A percentile compares a stretch with the other conserved stretches of the same genome.
phyloP scores from a whole-genome alignment of 441 rosid species.

The Corymbia calophylla region DNA sequence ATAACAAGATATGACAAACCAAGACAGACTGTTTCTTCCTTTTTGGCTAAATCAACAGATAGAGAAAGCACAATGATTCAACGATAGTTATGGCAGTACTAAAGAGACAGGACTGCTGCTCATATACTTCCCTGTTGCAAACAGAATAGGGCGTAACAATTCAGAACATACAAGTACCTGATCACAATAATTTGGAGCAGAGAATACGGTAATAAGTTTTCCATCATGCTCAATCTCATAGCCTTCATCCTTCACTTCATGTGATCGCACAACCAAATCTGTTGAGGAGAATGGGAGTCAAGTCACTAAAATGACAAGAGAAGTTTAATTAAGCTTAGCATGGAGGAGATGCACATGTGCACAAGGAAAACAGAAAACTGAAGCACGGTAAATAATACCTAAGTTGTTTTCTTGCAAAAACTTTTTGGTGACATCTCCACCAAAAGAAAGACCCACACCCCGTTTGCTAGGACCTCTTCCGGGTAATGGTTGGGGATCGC shows the following conservation, averaged over 20 bases:
- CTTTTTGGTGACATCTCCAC: constrained; percentile 82
- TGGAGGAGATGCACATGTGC: neutral
- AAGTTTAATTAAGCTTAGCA: neutral
- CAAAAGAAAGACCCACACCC: constrained; percentile 96
- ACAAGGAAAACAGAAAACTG: neutral
- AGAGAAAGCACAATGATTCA: neutral
- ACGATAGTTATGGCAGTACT: neutral
- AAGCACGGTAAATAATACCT: constrained; percentile 25
- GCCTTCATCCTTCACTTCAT: constrained; percentile 98
- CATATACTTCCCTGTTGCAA: neutral
- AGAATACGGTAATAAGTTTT: constrained; percentile 91
- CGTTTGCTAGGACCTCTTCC: constrained; percentile 99
- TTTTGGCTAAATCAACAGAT: neutral
- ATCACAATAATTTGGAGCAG: constrained; percentile 99
- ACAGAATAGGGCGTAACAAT: neutral
- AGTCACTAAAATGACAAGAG: neutral
- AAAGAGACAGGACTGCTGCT: neutral
- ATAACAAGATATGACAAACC: neutral
- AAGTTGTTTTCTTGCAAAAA: constrained; percentile 85
- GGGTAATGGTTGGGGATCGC: constrained; percentile 94
- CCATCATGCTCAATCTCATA: constrained; percentile 98
- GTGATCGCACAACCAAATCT: constrained; percentile 91
- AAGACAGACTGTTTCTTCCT: neutral
- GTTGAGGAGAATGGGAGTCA: constrained; percentile 4
- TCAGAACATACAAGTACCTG: constrained; percentile 50